Evolutionary conservation across 2,329 filamentous ascomycete genomes (phyloP), one percentile per base, ranked within the genome.

Genomic region (Daldinia sp.): DNA sequence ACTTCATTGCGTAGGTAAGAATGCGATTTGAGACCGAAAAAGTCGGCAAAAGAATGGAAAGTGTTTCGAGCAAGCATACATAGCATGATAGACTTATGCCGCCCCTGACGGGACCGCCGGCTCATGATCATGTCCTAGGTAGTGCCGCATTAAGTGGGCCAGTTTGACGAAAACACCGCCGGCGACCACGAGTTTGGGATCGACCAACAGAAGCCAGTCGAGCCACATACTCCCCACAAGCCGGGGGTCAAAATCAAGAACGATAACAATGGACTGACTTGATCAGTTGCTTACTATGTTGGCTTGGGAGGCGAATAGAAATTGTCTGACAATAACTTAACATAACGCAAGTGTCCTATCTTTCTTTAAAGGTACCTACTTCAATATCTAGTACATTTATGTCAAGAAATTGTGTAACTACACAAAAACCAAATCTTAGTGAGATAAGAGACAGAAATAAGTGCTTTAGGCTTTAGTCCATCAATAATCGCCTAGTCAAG

Each of bases 71-170:
- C 44, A 35, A 26, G 30, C 12, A 23, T 54, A 54, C 12, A 23
- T 54, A 54, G 51, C 51, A 54, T 35, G 51, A 54, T 54, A 54
- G 26, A 39, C 44, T 58, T 39, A 42, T 33, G 56, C 18, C 3
- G 48, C 30, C 5, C 55, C 60, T 46, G 26, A 65, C 67, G 67
- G 60, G 50, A 53, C 62, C 42, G 58, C 69, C 66, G 66, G 33
- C 28, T 56, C 42, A 65, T 50, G 42, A 67, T 60, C 59, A 56
- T 61, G 33, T 33, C 7, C 33, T 35, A 35, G 33, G 56, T 67
- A 65, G 62, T 41, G 42, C 46, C 57, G 46, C 57, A 44, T 60
- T 41, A 55, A 60, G 55, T 65, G 48, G 62, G 51, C 41, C 41
- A 28, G 26, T 68, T 63, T 37, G 18, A 54, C 6, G 33, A 39